Conservation (phyloP, 768 basidiomycete genomes). For the Boletales sp. region DNA sequence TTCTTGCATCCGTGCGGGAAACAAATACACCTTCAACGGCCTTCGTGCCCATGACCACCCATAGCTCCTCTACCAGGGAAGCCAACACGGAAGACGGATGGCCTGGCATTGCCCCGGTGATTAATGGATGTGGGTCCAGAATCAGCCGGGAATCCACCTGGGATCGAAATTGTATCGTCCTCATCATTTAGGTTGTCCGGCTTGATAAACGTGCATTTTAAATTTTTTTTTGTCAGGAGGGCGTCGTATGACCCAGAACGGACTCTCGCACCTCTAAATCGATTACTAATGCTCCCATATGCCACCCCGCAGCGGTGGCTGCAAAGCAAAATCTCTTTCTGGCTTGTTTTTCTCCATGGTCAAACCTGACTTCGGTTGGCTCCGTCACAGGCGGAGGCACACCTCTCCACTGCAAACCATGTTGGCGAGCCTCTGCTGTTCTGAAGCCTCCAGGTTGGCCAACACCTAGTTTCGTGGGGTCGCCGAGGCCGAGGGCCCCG, state of each 20-base stretch:
- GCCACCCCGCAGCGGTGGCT: constrained; percentile 86
- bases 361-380: constrained; percentile 74
- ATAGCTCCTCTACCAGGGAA: constrained; percentile 51
- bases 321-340: constrained; percentile 74
- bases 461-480: constrained; percentile 50
- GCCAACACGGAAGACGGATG: constrained; percentile 48
- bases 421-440: constrained; percentile 34
- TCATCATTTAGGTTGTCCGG: constrained; percentile 36
- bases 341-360: constrained; percentile 45
- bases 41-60: constrained; percentile 21
- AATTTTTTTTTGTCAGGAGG: constrained; percentile 3
- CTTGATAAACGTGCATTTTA: constrained; percentile 11
- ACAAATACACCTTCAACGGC: constrained; percentile 6
- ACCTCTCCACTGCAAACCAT: constrained; percentile 21
- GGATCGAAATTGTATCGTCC: constrained; percentile 27
- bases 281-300: constrained; percentile 84
- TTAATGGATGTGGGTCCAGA: constrained; percentile 12
- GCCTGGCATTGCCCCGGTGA: constrained; percentile 12
- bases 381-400: constrained; percentile 43
- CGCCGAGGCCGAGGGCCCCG: constrained; percentile 86
- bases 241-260: neutral
- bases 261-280: constrained; percentile 61
- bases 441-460: constrained; percentile 62
- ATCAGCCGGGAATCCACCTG: constrained; percentile 31
- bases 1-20: constrained; percentile 7